Base-by-base conservation (phyloP, 768 basidiomycete species). In the Strobilomyces dryophilus region DNA sequence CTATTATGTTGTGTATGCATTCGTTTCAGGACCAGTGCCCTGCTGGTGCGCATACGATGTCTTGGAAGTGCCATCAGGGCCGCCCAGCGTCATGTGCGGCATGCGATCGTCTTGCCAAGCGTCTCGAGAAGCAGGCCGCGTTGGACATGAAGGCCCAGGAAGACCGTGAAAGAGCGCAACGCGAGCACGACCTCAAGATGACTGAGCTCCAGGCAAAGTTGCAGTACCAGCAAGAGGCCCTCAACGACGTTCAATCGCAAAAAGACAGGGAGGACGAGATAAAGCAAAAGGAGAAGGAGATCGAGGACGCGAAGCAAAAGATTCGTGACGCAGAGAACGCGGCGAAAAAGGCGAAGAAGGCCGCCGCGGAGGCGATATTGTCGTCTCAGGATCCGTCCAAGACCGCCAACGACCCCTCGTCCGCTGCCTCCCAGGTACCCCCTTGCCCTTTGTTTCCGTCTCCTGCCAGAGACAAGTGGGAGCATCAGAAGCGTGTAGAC, bases 31-130 rank as follows among this genome's bases (percentile, higher is more conserved):
- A 46, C 1, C 70, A 66, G 31, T 88, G 85, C 60, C 49, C 60
- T 1, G 63, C 70, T 0, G 69, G 71, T 2, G 72, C 72, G 0
- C 86, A 88, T 53, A 53, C 54, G 6, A 62, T 68, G 37, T 57
- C 58, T 0, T 79, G 74, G 68, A 71, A 71, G 55, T 87, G 85
- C 51, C 63, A 69, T 40, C 55, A 78, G 45, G 63, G 57, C 0
- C 59, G 56, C 1, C 75, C 76, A 2, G 49, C 65, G 0, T 59
- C 61, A 1, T 86, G 84, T 59, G 26, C 34, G 9, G 61, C 69
- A 24, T 86, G 84, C 63, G 76, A 80, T n/a, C 69, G 72, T 29
- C 76, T 74, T 32, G 60, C 47, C 3, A 72, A 71, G 53, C 54
- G 64, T 6, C 75, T 72, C 0, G 76, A 77, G 45, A 66, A 73